phyloP scores from a whole-genome alignment of 2,329 filamentous ascomycete genomes.

The Stemphylium beticola region DNA sequence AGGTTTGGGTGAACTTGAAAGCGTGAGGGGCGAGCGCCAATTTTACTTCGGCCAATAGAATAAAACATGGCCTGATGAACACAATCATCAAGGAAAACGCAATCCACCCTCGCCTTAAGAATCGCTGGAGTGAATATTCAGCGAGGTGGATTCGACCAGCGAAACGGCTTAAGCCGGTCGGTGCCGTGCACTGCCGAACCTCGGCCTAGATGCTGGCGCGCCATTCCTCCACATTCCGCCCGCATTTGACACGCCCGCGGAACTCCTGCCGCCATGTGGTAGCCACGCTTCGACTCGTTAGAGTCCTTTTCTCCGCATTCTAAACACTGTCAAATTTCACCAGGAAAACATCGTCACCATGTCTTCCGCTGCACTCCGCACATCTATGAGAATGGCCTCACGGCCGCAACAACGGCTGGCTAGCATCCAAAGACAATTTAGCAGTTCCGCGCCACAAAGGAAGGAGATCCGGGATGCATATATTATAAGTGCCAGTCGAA shows the following conservation, averaged over 20 bases:
- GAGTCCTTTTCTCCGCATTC: conserved; percentile 23
- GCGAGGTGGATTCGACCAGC: not conserved
- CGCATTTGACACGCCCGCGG: conserved; percentile 23
- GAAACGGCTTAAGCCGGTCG: conserved; percentile 31
- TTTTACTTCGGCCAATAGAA: too few species aligned
- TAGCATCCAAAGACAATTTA: conserved; percentile 48
- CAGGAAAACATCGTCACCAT: conserved; percentile 20
- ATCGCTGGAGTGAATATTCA: too few species aligned
- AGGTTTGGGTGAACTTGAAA: too few species aligned
- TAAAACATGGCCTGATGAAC: too few species aligned
- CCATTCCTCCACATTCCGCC: conserved; percentile 35
- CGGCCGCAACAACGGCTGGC: conserved; percentile 46
- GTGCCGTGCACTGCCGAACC: conserved; percentile 33
- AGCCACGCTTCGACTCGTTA: conserved; percentile 29
- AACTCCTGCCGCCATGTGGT: conserved; percentile 42
- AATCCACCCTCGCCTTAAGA: too few species aligned
- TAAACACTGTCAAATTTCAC: not conserved
- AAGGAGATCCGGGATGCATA: conserved; percentile 88
- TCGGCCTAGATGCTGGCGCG: conserved; percentile 28
- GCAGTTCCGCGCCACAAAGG: conserved; percentile 37
- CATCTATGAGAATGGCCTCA: conserved; percentile 44
- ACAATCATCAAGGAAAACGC: too few species aligned
- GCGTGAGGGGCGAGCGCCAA: too few species aligned
- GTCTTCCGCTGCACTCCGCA: conserved; percentile 41
- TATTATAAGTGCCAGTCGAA: conserved; percentile 87